These are phyloP conservation scores for Boletus rubroflammeus DNA, from an alignment of 768 basidiomycete genomes.

Conservation along the genomic window DNA sequence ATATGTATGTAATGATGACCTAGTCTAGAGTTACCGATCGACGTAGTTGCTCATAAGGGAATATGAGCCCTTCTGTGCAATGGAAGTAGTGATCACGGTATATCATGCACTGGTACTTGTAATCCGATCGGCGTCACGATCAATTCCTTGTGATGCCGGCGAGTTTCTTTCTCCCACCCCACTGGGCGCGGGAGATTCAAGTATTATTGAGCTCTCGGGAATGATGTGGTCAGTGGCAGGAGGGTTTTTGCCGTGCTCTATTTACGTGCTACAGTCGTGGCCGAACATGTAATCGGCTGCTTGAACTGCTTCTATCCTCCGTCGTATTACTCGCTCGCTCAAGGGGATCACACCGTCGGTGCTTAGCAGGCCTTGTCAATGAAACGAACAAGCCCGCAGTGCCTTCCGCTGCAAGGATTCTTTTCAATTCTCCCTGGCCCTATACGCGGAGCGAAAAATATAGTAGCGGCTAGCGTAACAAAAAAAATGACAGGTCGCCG, in stretches of 20 bases:
- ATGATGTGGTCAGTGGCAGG: background rate
- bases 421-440: background rate
- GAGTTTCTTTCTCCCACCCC: background rate
- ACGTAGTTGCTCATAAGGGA: constrained; percentile 3
- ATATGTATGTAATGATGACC: background rate
- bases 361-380: background rate
- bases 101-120: background rate
- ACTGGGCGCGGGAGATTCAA: background rate
- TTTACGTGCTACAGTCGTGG: constrained; percentile 9
- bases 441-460: constrained; percentile 1
- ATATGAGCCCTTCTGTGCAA: constrained; percentile 12
- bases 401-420: background rate
- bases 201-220: background rate
- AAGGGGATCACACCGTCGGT: background rate
- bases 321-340: constrained; percentile 1
- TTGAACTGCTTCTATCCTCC: background rate
- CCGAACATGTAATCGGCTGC: constrained; percentile 20
- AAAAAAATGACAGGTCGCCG: constrained; percentile 8
- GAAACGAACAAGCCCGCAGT: background rate
- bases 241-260: background rate
- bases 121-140: constrained; percentile 4
- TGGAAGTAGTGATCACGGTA: constrained; percentile 5
- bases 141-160: background rate
- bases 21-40: constrained; percentile 10
- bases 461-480: background rate